Evolutionary conservation across 1,139 yeast genomes (phyloP), one percentile per base, ranked within the genome.

Genomic region (Blastobotrys buckinghamii): DNA sequence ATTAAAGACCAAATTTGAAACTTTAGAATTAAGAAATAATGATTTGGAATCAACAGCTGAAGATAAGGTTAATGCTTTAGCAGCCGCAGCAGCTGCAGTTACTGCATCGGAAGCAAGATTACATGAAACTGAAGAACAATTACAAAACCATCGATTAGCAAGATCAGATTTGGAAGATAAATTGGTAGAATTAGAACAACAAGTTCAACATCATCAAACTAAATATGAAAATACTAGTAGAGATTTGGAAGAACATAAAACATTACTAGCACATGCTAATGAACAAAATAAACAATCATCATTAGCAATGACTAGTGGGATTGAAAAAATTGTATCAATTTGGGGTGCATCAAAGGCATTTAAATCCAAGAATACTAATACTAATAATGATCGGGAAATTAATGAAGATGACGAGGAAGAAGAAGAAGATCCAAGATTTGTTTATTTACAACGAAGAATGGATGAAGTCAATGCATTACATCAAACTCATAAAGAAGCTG

Each of bases 401-500:
- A 49, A 45, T 37, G 56, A 48, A 20, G 40, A 41, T 29, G 50
- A 45, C n/a, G 53, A 36, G 1, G 54, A 48, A 8, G 56, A 44
- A 5, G 55, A 53, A 7, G 59, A 50, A 8, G 56, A 57, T 38
- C 58, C 59, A 4, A 50, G 55, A 30, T 35, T 50, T 38, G 45
- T 50, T 5, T 55, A 50, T 13, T 50, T 61, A 30, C 58, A 55
- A 32, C 45, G 45, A n/a, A 55, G 56, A 48, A 49, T 60, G 30
- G 57, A 50, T 2, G 56, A 57, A 9, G 54, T 59, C 16, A 51
- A 48, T n/a, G 42, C 57, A 44, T 55, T 64, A 17, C 66, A 64
- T 45, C 62, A 57, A 44, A 35, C 59, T 15, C 69, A 66, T 47
- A 58, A 56, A 53, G 55, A 54, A n/a, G 69, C 69, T 1, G 59